Conservation (phyloP, 2,329 filamentous ascomycete genomes). For the Aureobasidium sp. region DNA sequence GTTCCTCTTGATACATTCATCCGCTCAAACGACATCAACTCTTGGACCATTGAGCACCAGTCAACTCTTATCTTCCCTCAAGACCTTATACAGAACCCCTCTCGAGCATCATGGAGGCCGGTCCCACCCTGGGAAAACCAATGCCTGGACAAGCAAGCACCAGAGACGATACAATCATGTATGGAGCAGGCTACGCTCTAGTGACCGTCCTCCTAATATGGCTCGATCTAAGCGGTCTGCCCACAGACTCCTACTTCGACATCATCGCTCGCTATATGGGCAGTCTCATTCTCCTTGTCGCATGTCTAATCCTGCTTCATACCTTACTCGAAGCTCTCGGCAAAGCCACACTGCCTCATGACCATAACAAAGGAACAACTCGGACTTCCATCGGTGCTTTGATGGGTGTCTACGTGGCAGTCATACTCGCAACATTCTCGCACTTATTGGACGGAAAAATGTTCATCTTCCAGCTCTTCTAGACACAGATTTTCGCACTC, state of each 20-base stretch:
- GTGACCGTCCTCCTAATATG: background rate
- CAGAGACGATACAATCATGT: background rate
- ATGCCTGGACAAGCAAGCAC: background rate
- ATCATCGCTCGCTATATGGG: background rate
- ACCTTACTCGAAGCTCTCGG: background rate
- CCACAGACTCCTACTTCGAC: background rate
- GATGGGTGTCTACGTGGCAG: no score
- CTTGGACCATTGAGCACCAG: no score
- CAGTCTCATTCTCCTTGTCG: background rate
- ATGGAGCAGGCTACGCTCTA: background rate
- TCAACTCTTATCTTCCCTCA: no score
- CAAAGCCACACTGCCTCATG: background rate
- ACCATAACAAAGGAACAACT: background rate
- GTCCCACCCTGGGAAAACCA: no score
- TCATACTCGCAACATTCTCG: background rate
- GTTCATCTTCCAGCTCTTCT: background rate
- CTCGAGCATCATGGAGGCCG: background rate
- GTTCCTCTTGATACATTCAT: no score
- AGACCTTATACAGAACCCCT: no score
- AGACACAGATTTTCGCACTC: background rate
- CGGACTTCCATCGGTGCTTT: background rate
- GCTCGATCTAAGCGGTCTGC: background rate
- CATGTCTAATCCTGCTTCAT: background rate
- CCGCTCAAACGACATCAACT: no score
- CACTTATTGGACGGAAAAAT: background rate